Evolutionary conservation across 345 rosid genomes (phyloP), one percentile per base, ranked within the genome.

Genomic region (Eucalyptus lansdowneana): DNA sequence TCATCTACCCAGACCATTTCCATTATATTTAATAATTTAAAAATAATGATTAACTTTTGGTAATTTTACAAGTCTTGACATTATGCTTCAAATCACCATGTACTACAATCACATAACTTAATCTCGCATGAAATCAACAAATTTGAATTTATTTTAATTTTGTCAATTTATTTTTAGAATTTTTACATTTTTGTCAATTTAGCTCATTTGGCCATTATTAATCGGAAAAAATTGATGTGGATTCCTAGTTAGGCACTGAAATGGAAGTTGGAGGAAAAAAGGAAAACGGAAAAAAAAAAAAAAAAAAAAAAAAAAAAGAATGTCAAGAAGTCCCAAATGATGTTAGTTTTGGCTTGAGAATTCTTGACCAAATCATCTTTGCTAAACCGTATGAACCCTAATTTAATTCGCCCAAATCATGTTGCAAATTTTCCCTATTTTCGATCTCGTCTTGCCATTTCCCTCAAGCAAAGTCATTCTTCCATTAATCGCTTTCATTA

Each of bases 41-140:
- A 60, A 60, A 13, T 60, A 29, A 60, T 4, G 16, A 27, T 11
- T 27, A 3, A 29, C 14, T 27, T 27, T 62, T 27, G 69, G 17
- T 62, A 62, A 27, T 27, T 62, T 60, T 60, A 27, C 69, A 1
- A 60, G 31, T 60, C 67, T 27, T 60, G 31, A 62, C 25, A 53
- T 53, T 53, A 53, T 53, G 58, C 58, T 53, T 53, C 58, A 53
- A 53, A 53, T 53, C 58, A 53, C 58, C 58, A 53, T 53, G 58
- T 53, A 53, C 25, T 19, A 53, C 25, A 53, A 53, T 19, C 58
- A 21, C 11, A 53, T 53, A 53, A 53, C 24, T 21, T 53, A 19
- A 19, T 53, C 5, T 53, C 10, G 5, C 58, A 53, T 1, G 0
- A 53, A 53, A 21, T 53, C 25, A 0, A 53, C 0, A 1, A 21